Evolutionary conservation across 495 filamentous ascomycete genomes (phyloP).

Genomic region (Xylona heveae): DNA sequence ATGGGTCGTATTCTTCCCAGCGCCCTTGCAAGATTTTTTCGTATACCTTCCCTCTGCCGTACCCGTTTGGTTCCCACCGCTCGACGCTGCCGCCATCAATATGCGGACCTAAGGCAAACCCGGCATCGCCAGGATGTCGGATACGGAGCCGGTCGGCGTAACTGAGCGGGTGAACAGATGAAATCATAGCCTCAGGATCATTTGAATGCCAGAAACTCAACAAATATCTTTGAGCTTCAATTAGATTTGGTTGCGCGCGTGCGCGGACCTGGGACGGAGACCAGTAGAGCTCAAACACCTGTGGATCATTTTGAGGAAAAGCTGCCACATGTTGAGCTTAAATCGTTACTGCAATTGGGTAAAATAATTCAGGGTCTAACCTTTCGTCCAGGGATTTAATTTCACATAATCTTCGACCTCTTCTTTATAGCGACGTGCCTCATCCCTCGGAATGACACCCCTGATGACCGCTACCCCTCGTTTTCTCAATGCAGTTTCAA

Average conservation of each 20-base stretch:
- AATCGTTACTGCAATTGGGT: background rate
- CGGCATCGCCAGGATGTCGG: slow-evolving; percentile 23
- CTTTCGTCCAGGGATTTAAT: slow-evolving; percentile 19
- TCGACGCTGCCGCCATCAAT: slow-evolving; percentile 14
- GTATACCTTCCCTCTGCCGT: slow-evolving; percentile 49
- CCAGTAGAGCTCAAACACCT: slow-evolving; percentile 86
- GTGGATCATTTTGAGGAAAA: slow-evolving; percentile 38
- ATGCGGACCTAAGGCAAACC: slow-evolving; percentile 25
- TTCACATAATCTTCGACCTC: slow-evolving; percentile 16
- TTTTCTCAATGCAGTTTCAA: slow-evolving; percentile 13
- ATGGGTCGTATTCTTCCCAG: slow-evolving; percentile 73
- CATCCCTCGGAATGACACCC: slow-evolving; percentile 14
- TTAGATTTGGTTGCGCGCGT: slow-evolving; percentile 46
- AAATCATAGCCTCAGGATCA: slow-evolving; percentile 37
- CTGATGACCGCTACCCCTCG: slow-evolving; percentile 18
- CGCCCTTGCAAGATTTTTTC: slow-evolving; percentile 45
- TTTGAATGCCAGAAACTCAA: slow-evolving; percentile 28
- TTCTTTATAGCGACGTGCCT: slow-evolving; percentile 16
- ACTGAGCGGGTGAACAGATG: slow-evolving; percentile 33
- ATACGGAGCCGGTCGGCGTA: slow-evolving; percentile 79
- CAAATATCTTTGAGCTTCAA: slow-evolving; percentile 31
- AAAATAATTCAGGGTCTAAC: slow-evolving; percentile 2
- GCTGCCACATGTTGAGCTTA: slow-evolving; percentile 9
- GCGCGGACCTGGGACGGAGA: slow-evolving; percentile 53
- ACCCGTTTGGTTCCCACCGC: slow-evolving; percentile 67